Evolutionary conservation across 2,329 filamentous ascomycete genomes (phyloP).

Genomic region (Byssochlamys sp.): DNA sequence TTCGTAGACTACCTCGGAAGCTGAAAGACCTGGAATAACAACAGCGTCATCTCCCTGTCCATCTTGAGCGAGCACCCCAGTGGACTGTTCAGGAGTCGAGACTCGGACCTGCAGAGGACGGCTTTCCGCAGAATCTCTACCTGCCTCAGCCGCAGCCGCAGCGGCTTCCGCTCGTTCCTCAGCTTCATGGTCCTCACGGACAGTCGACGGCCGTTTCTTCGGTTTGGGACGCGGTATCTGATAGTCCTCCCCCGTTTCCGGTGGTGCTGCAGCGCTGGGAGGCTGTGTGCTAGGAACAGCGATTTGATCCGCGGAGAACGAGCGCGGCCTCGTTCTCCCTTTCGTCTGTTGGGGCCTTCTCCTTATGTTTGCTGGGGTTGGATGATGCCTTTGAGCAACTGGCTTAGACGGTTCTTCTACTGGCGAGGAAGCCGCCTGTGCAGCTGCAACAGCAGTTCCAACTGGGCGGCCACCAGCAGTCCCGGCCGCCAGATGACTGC

Average conservation of each 20-base stretch:
- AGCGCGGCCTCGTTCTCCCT: constrained; percentile 13
- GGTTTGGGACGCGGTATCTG: constrained; percentile 17
- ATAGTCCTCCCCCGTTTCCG: constrained; percentile 6
- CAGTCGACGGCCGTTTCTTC: constrained; percentile 30
- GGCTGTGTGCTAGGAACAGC: not conserved
- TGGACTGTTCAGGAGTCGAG: not conserved
- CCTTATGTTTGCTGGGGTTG: not conserved
- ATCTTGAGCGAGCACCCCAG: not conserved
- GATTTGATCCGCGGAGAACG: not conserved
- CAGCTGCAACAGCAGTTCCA: constrained; percentile 23
- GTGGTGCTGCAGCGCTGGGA: not conserved
- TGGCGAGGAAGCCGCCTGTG: constrained; percentile 15
- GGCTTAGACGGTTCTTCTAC: constrained; percentile 2
- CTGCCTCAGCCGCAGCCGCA: not conserved
- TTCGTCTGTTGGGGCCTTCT: constrained; percentile 5
- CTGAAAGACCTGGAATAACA: not conserved
- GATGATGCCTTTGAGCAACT: constrained; percentile 2
- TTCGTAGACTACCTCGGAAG: not conserved
- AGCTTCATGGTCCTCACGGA: constrained; percentile 33
- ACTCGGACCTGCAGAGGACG: not conserved
- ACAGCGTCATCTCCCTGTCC: not conserved
- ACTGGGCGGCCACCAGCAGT: constrained; percentile 14
- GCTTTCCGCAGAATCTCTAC: not conserved
- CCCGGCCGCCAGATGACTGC: constrained; percentile 17
- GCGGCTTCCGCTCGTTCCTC: constrained; percentile 14